phyloP scores from a whole-genome alignment of 805 yeast species.

The Candida taoyuanica region DNA sequence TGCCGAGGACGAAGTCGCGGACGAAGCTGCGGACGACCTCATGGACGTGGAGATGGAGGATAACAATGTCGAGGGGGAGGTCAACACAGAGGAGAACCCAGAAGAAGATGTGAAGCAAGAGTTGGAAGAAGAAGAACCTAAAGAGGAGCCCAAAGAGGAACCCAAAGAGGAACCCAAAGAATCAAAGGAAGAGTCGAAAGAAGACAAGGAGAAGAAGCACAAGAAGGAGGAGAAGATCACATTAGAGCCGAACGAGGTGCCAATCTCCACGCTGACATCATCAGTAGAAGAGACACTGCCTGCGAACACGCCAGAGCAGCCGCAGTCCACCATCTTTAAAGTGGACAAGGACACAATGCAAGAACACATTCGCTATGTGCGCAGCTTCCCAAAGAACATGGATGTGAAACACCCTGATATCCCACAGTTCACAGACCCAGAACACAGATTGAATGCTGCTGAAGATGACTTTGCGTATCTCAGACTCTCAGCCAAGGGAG shows the following conservation, averaged over 20 bases:
- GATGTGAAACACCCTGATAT: slow-evolving; percentile 12
- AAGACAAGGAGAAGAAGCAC: neutral
- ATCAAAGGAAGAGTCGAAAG: neutral
- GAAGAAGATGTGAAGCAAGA: neutral
- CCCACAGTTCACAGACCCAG: slow-evolving; percentile 14
- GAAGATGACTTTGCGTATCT: slow-evolving; percentile 31
- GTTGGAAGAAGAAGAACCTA: neutral
- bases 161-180: neutral
- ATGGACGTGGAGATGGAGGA: neutral
- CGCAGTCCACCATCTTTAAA: slow-evolving; percentile 23
- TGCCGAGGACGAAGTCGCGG: neutral
- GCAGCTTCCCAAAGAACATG: slow-evolving; percentile 12
- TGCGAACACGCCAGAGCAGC: slow-evolving; percentile 20
- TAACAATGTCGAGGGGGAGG: neutral
- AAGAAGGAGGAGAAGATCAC: neutral
- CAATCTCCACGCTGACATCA: neutral
- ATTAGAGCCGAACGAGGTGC: neutral
- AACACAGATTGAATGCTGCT: slow-evolving; percentile 17
- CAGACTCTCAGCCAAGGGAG: slow-evolving; percentile 40
- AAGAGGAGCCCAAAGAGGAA: neutral
- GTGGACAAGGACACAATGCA: slow-evolving; percentile 8
- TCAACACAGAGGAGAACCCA: neutral
- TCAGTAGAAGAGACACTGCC: slow-evolving; percentile 19
- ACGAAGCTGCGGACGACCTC: neutral
- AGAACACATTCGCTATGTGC: slow-evolving; percentile 12